Evolutionary conservation across 192 early-diverging fungal species (phyloP).

Genomic region (Entomortierella parvispora): DNA sequence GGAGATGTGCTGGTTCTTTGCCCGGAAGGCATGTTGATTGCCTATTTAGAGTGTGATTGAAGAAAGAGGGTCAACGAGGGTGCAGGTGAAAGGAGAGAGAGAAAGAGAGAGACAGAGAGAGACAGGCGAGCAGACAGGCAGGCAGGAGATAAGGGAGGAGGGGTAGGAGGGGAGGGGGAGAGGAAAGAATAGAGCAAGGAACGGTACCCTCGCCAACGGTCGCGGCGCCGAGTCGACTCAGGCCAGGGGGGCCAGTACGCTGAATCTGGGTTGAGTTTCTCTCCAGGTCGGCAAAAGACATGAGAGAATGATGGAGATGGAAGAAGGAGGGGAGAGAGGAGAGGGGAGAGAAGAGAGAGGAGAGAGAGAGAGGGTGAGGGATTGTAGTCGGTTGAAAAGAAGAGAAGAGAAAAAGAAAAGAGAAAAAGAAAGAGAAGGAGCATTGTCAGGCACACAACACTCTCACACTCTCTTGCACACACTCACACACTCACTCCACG

Average conservation of each 20-base stretch:
- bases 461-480: not conserved
- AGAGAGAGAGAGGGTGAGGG: not conserved
- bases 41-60: conserved; percentile 2
- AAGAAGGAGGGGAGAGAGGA: not conserved
- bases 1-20: conserved; percentile 68
- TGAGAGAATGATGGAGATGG: not conserved
- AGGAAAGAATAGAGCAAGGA: not conserved
- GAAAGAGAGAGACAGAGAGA: not conserved
- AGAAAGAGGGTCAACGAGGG: not conserved
- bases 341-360: not conserved
- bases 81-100: not conserved
- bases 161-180: too few species aligned
- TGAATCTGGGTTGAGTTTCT: conserved; percentile 16
- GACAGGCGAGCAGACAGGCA: not conserved
- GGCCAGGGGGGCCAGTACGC: conserved; percentile 6
- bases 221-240: conserved; percentile 8
- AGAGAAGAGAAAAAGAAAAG: conserved; percentile 2
- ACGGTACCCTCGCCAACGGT: not conserved
- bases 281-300: conserved; percentile 51
- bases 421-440: not conserved
- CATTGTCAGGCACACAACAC: not conserved
- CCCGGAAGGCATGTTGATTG: conserved; percentile 10
- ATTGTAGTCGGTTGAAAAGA: too few species aligned
- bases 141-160: not conserved
- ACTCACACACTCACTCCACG: too few species aligned